Evolutionary conservation across 2,329 filamentous ascomycete genomes (phyloP), one percentile per base, ranked within the genome.

Genomic region (Fusarium verticillioides): DNA sequence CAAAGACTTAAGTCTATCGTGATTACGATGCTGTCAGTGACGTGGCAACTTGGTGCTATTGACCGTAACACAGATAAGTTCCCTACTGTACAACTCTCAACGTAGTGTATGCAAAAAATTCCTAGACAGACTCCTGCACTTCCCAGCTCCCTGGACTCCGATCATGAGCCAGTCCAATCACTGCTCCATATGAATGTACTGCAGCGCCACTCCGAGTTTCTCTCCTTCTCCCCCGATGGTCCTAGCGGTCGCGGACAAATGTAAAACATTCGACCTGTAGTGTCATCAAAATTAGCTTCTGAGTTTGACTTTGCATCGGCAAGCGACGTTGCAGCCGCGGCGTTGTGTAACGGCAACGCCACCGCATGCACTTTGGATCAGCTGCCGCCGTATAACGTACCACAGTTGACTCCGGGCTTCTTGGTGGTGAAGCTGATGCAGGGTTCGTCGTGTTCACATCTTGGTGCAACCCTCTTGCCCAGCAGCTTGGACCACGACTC

Each of bases 401-500:
- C 96, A 83, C 80, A 92, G 78, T 98, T 99, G 71, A 94, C 84
- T 4, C 96, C 96, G 2, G 94, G 87, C 79, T 98, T 98, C 84
- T 96, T 98, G 2, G 95, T 97, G 23, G 91, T 88, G 58, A 96
- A 84, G 73, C 88, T 94, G 72, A 95, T 93, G 82, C 96, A 98
- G 6, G 94, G 93, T 77, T 98, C 95, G 60, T 90, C 87, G 79
- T 99, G 96, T 53, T 98, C 95, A 79, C 96, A 99, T 64, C 88
- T 89, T 2, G 96, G 96, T 2, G 90, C 86, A 4, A 89, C 84
- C 63, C 93, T 91, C 80, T 92, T 94, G 21, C 91, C 89, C 70
- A 98, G 91, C 19, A 98, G 86, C 79, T 92, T 95, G 9, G 90
- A 91, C 96, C 96, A 98, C 28, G 92, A 92, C 78, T 96, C 92